Base-by-base conservation (phyloP, 1,139 yeast species). In the Yamadazyma atmosphaerica region DNA sequence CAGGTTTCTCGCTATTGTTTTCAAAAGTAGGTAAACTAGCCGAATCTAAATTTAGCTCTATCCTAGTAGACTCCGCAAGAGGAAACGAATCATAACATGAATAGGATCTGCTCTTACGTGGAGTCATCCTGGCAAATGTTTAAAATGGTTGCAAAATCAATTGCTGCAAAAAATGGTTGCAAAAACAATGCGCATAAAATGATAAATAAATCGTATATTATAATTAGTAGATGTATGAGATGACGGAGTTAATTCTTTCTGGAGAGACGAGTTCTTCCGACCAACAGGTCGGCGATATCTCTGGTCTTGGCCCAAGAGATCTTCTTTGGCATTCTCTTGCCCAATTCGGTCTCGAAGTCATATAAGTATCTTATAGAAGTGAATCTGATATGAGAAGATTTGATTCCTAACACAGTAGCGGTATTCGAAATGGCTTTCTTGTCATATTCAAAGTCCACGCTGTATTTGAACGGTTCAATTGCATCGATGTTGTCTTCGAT, bases 401-500 rank as follows among this genome's bases (percentile, higher is more conserved):
- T 80, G 45, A 90, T 77, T 51, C 98, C 98, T 50, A 92, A 69
- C 13, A 92, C 96, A 18, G 86, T 80, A 16, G 96, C 96, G 26
- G 95, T 84, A 8, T 65, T 68, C 24, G 69, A 50, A 15, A 79
- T 57, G 30, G 56, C 52, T 39, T 54, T 55, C 42, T 62, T 58
- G 36, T 68, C 74, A 33, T 42, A 47, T 14, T 63, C 66, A 60
- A 55, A 72, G 42, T 56, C 73, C 43, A 56, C 43, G 39, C 41
- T 56, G 52, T 61, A 63, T 54, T 56, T 63, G 46, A 45, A 49
- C 14, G 43, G 47, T 12, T 44, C 33, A 36, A 68, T 50, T 11
- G 29, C 39, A 26, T 58, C 62, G 31, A 36, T 30, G 15, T 53
- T 45, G 4, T 76, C 72, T 59, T 92, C 98, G 49, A 92, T 77